Base-by-base conservation (phyloP, 192 early-diverging fungal genomes). In the Coemansia sp. region DNA sequence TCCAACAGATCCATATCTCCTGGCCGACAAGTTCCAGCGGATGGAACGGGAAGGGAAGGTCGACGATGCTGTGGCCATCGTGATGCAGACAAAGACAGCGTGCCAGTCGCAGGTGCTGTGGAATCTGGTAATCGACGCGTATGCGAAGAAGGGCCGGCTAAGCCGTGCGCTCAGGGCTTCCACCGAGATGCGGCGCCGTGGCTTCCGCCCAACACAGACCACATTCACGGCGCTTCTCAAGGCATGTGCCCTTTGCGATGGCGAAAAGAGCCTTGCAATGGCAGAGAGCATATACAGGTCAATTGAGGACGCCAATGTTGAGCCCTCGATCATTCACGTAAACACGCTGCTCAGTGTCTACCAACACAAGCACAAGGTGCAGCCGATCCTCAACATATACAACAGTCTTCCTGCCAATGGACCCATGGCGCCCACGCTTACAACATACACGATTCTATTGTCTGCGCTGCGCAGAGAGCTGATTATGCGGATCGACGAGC, bases 61-160 rank as follows among this genome's bases (percentile, higher is more conserved):
- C 0, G 73, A 83, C 72, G 81, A 83, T 50, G 81, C 81, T 1
- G 81, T 83, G 16, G 81, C 81, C 15, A 71, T 83, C 16, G 70
- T 83, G 39, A 78, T 83, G 76, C 76, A 77, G 53, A 41, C 76
- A 40, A 77, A 77, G 42, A 65, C 72, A 1, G 44, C 37, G 19
- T 41, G 26, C 70, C 81, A 83, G 44, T 83, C 81, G 12, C 56
- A 39, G 5, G 72, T 76, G 4, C 72, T 79, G 9, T 83, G 81
- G 81, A 83, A 83, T 70, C 56, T 78, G n/a, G 81, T 83, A 2
- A 83, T 83, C 41, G 54, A 68, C 56, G 72, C 64, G 43, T 83
- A 83, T 49, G 81, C 76, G 21, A 67, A 75, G n/a, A 56, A 21
- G 15, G 81, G 81, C 3, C 69, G 73, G 0, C 70, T 78, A 37